A percentile compares a stretch with the other conserved stretches of the same genome.
Evolutionary conservation across 768 basidiomycete genomes (phyloP).

Genomic region (Leccinum longicurvipes): DNA sequence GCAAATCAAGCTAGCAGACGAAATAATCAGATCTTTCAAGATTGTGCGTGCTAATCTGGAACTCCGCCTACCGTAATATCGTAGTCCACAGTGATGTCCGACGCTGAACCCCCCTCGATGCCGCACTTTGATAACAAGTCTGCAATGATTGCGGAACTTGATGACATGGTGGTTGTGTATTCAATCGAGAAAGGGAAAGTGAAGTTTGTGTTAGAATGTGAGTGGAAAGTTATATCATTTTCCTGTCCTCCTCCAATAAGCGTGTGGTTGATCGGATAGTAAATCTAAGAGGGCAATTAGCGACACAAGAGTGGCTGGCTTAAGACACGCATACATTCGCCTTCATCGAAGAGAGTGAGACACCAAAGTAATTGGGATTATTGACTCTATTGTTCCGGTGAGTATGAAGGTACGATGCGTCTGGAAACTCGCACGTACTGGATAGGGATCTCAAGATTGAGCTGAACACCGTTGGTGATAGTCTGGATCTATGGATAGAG

Average conservation of each 20-base stretch:
- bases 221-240: constrained; percentile 43
- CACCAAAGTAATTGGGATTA: constrained; percentile 81
- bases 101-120: constrained; percentile 39
- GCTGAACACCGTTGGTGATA: constrained; percentile 41
- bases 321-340: constrained; percentile 44
- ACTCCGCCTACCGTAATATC: constrained; percentile 51
- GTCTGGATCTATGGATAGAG: constrained; percentile 34
- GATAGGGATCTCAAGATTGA: constrained; percentile 66
- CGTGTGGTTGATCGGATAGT: constrained; percentile 73
- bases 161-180: constrained; percentile 56
- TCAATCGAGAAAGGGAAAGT: constrained; percentile 71
- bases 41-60: neutral
- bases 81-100: constrained; percentile 58
- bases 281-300: constrained; percentile 42
- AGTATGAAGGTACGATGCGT: neutral
- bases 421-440: constrained; percentile 41
- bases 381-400: constrained; percentile 48
- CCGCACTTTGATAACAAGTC: constrained; percentile 68
- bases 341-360: constrained; percentile 60
- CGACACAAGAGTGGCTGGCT: constrained; percentile 1
- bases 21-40: constrained; percentile 9
- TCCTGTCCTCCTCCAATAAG: constrained; percentile 61
- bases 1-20: constrained; percentile 52
- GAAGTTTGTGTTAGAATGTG: constrained; percentile 59
- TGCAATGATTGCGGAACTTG: constrained; percentile 48